These are phyloP conservation scores for Tylopilus sp. DNA, from an alignment of 768 basidiomycete genomes.

Conservation along the genomic window DNA sequence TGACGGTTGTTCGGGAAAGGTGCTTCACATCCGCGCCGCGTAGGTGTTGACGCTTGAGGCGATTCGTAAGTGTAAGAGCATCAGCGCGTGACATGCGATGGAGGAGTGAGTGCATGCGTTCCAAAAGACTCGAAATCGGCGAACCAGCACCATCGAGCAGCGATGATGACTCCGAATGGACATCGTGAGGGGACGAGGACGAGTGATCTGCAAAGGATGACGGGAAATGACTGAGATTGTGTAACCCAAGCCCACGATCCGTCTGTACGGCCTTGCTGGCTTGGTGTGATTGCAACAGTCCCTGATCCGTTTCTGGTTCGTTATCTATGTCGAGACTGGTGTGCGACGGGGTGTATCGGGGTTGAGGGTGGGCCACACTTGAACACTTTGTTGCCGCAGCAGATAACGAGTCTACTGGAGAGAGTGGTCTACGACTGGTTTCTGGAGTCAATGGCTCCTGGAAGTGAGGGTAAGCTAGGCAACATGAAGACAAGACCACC, in stretches of 20 bases:
- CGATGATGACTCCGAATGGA: conserved; percentile 74
- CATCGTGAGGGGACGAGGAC: conserved; percentile 51
- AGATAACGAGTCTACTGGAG: conserved; percentile 36
- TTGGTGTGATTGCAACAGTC: conserved; percentile 35
- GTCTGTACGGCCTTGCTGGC: conserved; percentile 71
- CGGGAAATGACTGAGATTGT: conserved; percentile 32
- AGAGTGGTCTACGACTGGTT: conserved; percentile 40
- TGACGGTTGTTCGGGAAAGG: conserved; percentile 79
- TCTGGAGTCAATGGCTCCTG: conserved; percentile 48
- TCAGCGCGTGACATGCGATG: conserved; percentile 70
- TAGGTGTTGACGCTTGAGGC: conserved; percentile 88
- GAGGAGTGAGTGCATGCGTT: conserved; percentile 63
- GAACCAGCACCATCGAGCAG: conserved; percentile 51
- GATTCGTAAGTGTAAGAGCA: conserved; percentile 80
- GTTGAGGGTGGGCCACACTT: conserved; percentile 20
- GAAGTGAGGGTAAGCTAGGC: conserved; percentile 5
- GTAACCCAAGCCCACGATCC: conserved; percentile 38
- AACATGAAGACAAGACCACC: conserved; percentile 12
- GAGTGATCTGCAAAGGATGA: conserved; percentile 35
- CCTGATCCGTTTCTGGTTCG: conserved; percentile 35
- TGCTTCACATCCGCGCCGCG: conserved; percentile 83
- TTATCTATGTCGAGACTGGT: conserved; percentile 45
- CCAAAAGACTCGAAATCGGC: conserved; percentile 52
- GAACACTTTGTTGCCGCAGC: conserved; percentile 26
- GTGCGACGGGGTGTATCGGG: conserved; percentile 26